A percentile compares a stretch with the other conserved stretches of the same genome.
Evolutionary conservation across 2,329 filamentous ascomycete species (phyloP).

Genomic region (Fusarium dimerum): DNA sequence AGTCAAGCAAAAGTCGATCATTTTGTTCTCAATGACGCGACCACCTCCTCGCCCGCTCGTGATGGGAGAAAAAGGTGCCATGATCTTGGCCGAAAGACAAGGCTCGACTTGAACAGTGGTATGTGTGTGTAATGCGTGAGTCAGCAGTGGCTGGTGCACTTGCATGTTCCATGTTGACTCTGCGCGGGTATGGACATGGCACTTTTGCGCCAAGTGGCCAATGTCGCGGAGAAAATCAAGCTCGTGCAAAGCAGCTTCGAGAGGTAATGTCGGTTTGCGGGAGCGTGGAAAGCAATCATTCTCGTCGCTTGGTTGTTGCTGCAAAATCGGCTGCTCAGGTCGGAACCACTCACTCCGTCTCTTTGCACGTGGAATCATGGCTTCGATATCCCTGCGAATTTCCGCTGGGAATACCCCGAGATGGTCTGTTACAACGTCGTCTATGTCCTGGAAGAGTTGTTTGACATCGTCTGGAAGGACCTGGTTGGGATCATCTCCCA

Average conservation of each 20-base stretch:
- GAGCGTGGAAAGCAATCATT: background rate
- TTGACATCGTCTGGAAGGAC: background rate
- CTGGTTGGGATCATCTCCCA: background rate
- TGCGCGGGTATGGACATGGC: background rate
- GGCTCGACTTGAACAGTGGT: slow-evolving; percentile 1
- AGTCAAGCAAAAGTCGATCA: slow-evolving; percentile 1
- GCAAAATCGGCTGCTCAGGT: background rate
- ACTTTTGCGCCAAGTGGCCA: background rate
- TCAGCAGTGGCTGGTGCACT: slow-evolving; percentile 1
- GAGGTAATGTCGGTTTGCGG: background rate
- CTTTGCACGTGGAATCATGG: background rate
- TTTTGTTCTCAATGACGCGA: slow-evolving; percentile 2
- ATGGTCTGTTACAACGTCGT: background rate
- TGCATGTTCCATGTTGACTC: slow-evolving; percentile 3
- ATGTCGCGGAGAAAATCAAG: background rate
- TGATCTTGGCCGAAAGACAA: background rate
- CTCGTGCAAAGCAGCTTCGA: background rate
- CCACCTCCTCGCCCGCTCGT: slow-evolving; percentile 1
- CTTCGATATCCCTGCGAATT: slow-evolving; percentile 2
- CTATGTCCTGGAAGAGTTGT: background rate
- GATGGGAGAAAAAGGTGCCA: background rate
- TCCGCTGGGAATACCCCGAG: background rate
- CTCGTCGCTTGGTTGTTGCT: background rate
- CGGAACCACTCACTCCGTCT: slow-evolving; percentile 1
- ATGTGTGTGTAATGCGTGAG: background rate